phyloP scores from a whole-genome alignment of 148 eudicot genomes.

The Limonium bicolor region DNA sequence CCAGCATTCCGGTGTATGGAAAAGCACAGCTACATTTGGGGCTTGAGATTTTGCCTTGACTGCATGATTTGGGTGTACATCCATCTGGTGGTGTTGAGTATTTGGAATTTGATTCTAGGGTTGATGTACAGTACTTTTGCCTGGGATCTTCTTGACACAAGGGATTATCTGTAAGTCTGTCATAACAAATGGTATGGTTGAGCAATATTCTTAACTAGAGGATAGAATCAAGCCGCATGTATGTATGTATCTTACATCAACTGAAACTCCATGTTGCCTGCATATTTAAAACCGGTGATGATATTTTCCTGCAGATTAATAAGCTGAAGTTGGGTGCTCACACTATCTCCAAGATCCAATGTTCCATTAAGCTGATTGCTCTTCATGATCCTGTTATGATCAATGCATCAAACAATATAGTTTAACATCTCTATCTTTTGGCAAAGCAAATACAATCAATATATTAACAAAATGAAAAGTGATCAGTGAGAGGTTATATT shows the following conservation, averaged over 20 bases:
- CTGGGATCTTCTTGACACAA: slow-evolving; percentile 7
- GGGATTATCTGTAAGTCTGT: slow-evolving; percentile 23
- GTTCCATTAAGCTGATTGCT: slow-evolving; percentile 42
- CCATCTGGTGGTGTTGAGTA: slow-evolving; percentile 29
- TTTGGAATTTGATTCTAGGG: slow-evolving; percentile 10
- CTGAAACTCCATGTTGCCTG: slow-evolving; percentile 5
- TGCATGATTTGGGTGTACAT: slow-evolving; percentile 26
- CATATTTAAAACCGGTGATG: slow-evolving; percentile 18
- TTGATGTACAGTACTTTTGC: slow-evolving; percentile 13
- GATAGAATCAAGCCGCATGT: not conserved
- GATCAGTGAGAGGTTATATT: too few relatives aligned
- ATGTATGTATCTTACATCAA: slow-evolving; percentile 6
- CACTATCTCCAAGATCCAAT: slow-evolving; percentile 28
- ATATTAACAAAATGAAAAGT: too few relatives aligned
- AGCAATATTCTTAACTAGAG: not conserved
- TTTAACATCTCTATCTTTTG: too few relatives aligned
- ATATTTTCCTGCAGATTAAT: slow-evolving; percentile 48
- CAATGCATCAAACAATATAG: too few relatives aligned
- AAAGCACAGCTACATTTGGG: slow-evolving; percentile 49
- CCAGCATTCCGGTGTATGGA: slow-evolving; percentile 2
- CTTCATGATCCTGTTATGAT: slow-evolving; percentile 22
- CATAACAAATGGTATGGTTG: not conserved
- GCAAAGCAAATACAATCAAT: too few relatives aligned
- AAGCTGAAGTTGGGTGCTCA: slow-evolving; percentile 36
- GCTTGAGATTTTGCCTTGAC: slow-evolving; percentile 29